Evolutionary conservation across 192 early-diverging fungal species (phyloP).

Genomic region (Paraglomus brasilianum): DNA sequence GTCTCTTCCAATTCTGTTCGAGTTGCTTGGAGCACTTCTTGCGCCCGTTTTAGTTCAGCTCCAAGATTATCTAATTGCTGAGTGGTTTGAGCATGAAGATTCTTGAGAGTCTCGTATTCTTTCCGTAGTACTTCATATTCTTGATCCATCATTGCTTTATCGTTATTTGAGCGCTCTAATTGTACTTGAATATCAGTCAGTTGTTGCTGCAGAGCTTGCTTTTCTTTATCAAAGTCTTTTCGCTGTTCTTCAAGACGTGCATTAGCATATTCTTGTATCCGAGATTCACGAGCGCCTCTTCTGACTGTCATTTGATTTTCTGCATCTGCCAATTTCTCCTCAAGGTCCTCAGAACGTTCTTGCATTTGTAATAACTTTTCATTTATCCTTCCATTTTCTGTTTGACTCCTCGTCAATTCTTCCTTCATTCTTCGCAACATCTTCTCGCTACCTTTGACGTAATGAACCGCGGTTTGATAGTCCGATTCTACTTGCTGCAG

Average conservation of each 20-base stretch:
- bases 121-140: constrained; percentile 27
- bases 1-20: constrained; percentile 19
- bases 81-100: neutral
- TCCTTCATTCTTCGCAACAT: constrained; percentile 37
- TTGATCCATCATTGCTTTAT: constrained; percentile 26
- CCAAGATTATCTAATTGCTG: too few relatives aligned
- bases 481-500: constrained; percentile 45
- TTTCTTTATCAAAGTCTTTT: constrained; percentile 13
- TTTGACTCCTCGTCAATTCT: constrained; percentile 31
- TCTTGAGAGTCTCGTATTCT: constrained; percentile 25
- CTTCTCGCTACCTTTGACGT: constrained; percentile 38
- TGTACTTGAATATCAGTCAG: constrained; percentile 2
- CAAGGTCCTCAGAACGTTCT: constrained; percentile 33
- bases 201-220: neutral
- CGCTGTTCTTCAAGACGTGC: constrained; percentile 22
- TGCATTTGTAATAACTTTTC: constrained; percentile 8
- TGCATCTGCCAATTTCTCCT: constrained; percentile 35
- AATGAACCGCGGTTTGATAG: constrained; percentile 40
- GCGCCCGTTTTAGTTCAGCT: too few relatives aligned
- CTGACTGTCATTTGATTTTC: constrained; percentile 40
- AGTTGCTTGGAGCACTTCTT: neutral
- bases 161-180: constrained; percentile 9
- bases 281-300: constrained; percentile 11
- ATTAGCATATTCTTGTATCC: constrained; percentile 15
- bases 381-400: constrained; percentile 14